These are phyloP conservation scores for Trichoderma sp. DNA, from an alignment of 2,329 filamentous ascomycete species.

Conservation along the genomic window DNA sequence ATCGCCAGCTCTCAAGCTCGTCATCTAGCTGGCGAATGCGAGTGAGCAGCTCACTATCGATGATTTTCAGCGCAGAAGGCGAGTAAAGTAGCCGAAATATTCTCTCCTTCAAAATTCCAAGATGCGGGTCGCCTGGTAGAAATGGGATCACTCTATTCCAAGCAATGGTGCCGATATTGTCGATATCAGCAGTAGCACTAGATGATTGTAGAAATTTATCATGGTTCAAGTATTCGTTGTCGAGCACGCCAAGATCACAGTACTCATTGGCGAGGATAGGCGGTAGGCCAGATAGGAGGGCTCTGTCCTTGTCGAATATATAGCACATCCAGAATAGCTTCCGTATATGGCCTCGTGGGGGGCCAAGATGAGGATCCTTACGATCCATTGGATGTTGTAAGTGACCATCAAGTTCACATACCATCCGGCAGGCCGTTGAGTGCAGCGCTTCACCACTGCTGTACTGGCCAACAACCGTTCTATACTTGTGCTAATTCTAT, in stretches of 20 bases:
- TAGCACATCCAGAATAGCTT: conserved; percentile 1
- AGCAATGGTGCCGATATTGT: not conserved
- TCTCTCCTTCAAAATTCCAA: not conserved
- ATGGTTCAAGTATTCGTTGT: not conserved
- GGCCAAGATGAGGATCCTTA: not conserved
- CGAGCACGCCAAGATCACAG: not conserved
- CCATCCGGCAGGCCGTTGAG: not conserved
- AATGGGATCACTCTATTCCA: not conserved
- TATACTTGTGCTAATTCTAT: not conserved
- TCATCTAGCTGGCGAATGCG: conserved; percentile 6
- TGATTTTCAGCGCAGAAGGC: not conserved
- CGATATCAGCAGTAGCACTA: not conserved
- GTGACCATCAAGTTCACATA: not conserved
- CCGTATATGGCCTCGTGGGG: not conserved
- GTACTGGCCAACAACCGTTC: not conserved
- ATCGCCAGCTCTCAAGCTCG: not conserved
- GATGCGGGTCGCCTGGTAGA: not conserved
- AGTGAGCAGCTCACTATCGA: not conserved
- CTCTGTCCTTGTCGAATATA: not conserved
- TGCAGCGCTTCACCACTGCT: not conserved
- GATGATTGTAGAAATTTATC: not conserved
- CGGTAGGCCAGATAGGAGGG: not conserved
- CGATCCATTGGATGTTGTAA: not conserved
- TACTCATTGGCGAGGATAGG: not conserved
- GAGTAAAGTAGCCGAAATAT: conserved; percentile 1